Base-by-base conservation (phyloP, 2,329 filamentous ascomycete genomes). In the Claviceps cyperi region DNA sequence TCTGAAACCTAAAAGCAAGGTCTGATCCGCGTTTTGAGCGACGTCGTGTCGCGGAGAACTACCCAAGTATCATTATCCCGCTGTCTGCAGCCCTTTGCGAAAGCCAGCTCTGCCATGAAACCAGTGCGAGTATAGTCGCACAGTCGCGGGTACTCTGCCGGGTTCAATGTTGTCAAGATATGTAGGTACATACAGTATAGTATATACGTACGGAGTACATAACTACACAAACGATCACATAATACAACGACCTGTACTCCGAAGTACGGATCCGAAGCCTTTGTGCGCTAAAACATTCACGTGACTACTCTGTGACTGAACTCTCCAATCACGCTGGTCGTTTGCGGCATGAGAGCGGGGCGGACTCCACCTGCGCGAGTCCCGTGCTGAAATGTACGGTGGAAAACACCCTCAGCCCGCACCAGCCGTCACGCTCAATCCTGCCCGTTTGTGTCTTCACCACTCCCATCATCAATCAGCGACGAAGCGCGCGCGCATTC, bases 401-500 rank as follows among this genome's bases (percentile, higher is more conserved):
- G 64, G 61, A 52, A 54, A 52, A 57, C 58, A 59, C 58, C 62
- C 58, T 59, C 59, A 56, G 60, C 65, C 68, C 56, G 69, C 69
- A 71, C 68, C 64, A 66, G 64, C 68, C 67, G 66, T 70, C 68
- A 69, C 68, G 66, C 66, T 64, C 66, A 69, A 72, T 70, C 69
- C 71, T 71, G 68, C 67, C 67, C 60, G 64, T 66, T 69, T 43
- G 69, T 71, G 69, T 70, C 69, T 70, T 73, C 70, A 72, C 71
- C 69, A 71, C 65, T 72, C 71, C 68, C 41, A 70, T 72, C 68
- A 70, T 70, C 66, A 68, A 66, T 60, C 60, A 68, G 69, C 67
- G 66, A 73, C 69, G 53, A 51, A 57, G 55, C 51, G 52, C 64
- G 72, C 75, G 74, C 75, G 75, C 75, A 78, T 78, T 74, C 60